Conservation (phyloP, 345 rosid genomes). For the Eucalyptus pauciflora region DNA sequence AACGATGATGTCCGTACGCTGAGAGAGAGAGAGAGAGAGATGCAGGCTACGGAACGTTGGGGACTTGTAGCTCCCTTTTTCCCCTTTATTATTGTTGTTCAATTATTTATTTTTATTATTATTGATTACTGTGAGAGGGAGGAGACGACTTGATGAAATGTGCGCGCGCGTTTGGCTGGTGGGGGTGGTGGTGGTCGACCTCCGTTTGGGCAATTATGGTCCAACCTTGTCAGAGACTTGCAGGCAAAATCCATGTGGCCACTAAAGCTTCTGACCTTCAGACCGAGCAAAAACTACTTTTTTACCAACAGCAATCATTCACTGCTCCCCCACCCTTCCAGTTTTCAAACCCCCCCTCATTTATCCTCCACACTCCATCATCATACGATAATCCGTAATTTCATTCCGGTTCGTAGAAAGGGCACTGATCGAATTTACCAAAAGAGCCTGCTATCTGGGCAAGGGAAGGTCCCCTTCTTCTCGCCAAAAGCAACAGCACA, state of each 20-base stretch:
- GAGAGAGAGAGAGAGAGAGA: not conserved
- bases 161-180: not conserved
- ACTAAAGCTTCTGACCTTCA: not conserved
- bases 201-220: not conserved
- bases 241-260: not conserved
- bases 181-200: not conserved
- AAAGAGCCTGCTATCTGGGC: not conserved
- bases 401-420: not conserved
- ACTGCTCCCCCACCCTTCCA: not conserved
- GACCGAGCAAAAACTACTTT: not conserved
- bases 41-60: not conserved
- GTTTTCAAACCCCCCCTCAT: not conserved
- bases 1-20: not conserved
- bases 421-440: not conserved
- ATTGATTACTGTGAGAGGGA: not conserved
- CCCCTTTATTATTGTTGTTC: not conserved
- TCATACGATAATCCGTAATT: not conserved
- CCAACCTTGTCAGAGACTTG: conserved; percentile 1
- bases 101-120: not conserved
- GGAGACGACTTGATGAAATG: not conserved
- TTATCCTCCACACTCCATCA: not conserved
- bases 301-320: not conserved
- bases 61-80: not conserved
- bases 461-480: not conserved
- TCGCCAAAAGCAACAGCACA: not conserved